phyloP scores from a whole-genome alignment of 176 grass and related monocot species.

The Aechmea fasciata region DNA sequence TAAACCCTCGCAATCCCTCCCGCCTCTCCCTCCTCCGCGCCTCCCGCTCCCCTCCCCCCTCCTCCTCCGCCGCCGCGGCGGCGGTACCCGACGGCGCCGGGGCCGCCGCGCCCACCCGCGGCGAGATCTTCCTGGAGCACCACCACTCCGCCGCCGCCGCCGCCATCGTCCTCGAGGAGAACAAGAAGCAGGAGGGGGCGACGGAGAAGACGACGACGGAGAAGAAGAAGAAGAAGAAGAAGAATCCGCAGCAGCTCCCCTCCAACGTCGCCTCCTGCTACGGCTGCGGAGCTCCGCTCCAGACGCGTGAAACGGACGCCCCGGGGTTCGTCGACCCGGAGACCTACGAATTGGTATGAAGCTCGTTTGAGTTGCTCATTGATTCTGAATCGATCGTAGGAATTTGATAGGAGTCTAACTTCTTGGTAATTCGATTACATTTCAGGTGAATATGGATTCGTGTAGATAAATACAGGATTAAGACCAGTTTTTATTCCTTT shows the following conservation, averaged over 20 bases:
- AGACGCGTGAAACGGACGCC: conserved; percentile 51
- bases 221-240: conserved; percentile 54
- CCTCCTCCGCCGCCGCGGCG: neutral
- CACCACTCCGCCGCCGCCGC: conserved; percentile 38
- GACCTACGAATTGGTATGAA: conserved; percentile 59
- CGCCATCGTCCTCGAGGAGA: conserved; percentile 21
- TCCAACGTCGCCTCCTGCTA: conserved; percentile 60
- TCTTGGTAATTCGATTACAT: neutral
- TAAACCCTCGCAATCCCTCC: conserved; percentile 1
- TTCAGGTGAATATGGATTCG: too few species aligned
- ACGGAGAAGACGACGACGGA: conserved; percentile 34
- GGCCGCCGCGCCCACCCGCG: conserved; percentile 42
- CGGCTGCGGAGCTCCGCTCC: conserved; percentile 83
- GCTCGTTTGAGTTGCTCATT: neutral
- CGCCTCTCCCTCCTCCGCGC: conserved; percentile 3
- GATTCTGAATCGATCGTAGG: too few species aligned
- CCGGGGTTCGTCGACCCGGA: conserved; percentile 59
- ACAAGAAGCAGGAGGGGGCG: conserved; percentile 30
- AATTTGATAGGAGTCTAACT: neutral
- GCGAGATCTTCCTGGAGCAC: conserved; percentile 52
- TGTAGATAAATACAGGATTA: too few species aligned
- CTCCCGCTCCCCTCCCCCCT: neutral
- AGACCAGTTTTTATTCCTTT: too few species aligned
- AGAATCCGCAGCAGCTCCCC: conserved; percentile 20
- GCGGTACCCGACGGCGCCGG: conserved; percentile 30